Base-by-base conservation (phyloP, 2,329 filamentous ascomycete genomes). In the Eutypella sp. region DNA sequence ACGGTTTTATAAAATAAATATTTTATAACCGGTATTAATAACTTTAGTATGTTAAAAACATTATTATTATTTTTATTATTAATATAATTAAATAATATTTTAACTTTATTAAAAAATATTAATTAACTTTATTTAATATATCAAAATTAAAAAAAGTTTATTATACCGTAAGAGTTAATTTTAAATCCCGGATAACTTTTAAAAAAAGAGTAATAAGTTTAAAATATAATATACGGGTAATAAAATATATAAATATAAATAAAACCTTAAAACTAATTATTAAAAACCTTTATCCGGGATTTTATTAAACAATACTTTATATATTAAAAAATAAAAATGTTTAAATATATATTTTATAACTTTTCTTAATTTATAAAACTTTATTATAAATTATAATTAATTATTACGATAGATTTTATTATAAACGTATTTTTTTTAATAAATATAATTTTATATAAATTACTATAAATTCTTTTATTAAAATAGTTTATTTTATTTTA, bases 1-100 rank as follows among this genome's bases (percentile, higher is more conserved):
- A n/a, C n/a, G n/a, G n/a, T n/a, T n/a, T n/a, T n/a, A n/a, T n/a
- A n/a, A n/a, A n/a, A n/a, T n/a, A n/a, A n/a, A n/a, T n/a, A n/a
- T n/a, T n/a, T n/a, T n/a, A n/a, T n/a, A n/a, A n/a, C n/a, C n/a
- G n/a, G n/a, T n/a, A n/a, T n/a, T n/a, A n/a, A n/a, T n/a, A n/a
- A n/a, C n/a, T n/a, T n/a, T n/a, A n/a, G n/a, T n/a, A n/a, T n/a
- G n/a, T n/a, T n/a, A n/a, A n/a, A n/a, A n/a, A n/a, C 55, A 47
- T 7, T 57, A 45, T 29, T 29, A 23, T 58, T 23, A 47, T 65
- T 52, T n/a, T 60, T 57, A 19, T 22, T 23, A 40, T 22, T 38
- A 38, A 22, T n/a, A n/a, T 41, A n/a, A 2, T 27, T 39, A 15
- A 46, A n/a, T 2, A 41, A 11, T 9, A 38, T 39, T 1, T 29